phyloP scores from a whole-genome alignment of 2,329 filamentous ascomycete species.

The Aspergillus vadensis region DNA sequence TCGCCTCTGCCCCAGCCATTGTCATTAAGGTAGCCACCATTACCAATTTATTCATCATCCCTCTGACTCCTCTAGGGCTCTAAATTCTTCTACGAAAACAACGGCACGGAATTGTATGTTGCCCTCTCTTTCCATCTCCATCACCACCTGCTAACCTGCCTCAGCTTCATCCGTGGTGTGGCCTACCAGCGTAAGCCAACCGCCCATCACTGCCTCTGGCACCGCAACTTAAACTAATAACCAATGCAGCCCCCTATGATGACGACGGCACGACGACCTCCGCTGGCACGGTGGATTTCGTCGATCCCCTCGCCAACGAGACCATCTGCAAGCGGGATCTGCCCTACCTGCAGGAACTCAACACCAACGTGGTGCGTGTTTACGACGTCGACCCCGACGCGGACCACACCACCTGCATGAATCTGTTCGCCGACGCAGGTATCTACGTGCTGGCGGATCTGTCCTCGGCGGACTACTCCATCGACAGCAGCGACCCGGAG shows the following conservation, averaged over 20 bases:
- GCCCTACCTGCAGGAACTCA: conserved; percentile 72
- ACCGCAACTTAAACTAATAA: conserved; percentile 1
- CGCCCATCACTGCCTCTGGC: too few species aligned
- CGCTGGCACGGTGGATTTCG: conserved; percentile 60
- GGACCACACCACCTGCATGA: conserved; percentile 83
- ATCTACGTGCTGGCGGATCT: conserved; percentile 95
- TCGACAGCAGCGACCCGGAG: conserved; percentile 74
- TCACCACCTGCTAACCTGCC: background rate
- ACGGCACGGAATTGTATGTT: conserved; percentile 68
- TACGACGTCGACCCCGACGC: conserved; percentile 82
- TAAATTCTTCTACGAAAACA: conserved; percentile 85
- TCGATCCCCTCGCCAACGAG: conserved; percentile 76
- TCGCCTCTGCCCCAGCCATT: conserved; percentile 59
- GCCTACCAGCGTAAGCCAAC: conserved; percentile 72
- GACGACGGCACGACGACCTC: conserved; percentile 54
- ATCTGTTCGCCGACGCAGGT: conserved; percentile 72
- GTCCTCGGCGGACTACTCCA: conserved; percentile 75
- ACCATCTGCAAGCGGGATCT: conserved; percentile 77
- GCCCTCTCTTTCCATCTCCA: background rate
- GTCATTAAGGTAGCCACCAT: conserved; percentile 60
- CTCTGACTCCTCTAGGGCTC: conserved; percentile 55
- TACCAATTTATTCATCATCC: background rate
- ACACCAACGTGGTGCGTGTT: conserved; percentile 88
- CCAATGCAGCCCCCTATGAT: conserved; percentile 59
- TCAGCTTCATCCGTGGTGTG: conserved; percentile 80